These are phyloP conservation scores for Hemisphaericaspora xylofermentans DNA, from an alignment of 1,139 yeast species.

Conservation along the genomic window DNA sequence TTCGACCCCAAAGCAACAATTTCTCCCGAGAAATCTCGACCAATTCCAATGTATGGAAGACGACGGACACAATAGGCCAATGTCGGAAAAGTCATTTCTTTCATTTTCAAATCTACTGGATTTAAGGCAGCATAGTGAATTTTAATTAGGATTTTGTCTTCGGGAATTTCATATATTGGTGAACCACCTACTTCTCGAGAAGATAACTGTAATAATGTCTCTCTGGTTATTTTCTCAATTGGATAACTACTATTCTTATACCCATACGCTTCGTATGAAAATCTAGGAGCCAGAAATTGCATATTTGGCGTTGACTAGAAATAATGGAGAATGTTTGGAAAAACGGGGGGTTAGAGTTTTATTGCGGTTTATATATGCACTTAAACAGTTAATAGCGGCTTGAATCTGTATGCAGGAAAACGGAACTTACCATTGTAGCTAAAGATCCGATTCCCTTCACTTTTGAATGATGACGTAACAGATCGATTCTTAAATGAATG, in stretches of 20 bases:
- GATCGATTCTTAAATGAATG: too few relatives aligned
- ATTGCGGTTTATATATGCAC: too few relatives aligned
- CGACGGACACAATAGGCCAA: background rate
- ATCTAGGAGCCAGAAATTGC: constrained; percentile 4
- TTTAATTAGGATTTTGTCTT: constrained; percentile 54
- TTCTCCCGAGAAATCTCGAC: constrained; percentile 69
- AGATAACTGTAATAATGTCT: constrained; percentile 19
- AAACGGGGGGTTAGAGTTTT: too few relatives aligned
- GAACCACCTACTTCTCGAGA: constrained; percentile 19
- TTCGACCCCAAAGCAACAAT: constrained; percentile 55
- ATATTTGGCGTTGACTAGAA: background rate
- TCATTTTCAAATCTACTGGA: constrained; percentile 63
- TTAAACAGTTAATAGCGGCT: too few relatives aligned
- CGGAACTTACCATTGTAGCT: too few relatives aligned
- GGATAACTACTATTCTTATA: constrained; percentile 16
- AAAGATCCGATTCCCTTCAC: too few relatives aligned
- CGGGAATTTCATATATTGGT: constrained; percentile 35
- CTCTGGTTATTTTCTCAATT: constrained; percentile 13
- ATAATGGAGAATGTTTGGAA: background rate
- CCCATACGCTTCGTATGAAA: constrained; percentile 21
- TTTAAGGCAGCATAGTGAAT: constrained; percentile 61
- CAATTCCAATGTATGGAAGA: constrained; percentile 43
- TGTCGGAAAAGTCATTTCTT: constrained; percentile 26
- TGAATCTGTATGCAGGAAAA: too few relatives aligned
- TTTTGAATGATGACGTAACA: too few relatives aligned